phyloP scores from a whole-genome alignment of 228 moss, liverwort and hornwort species.

The Sphagnum fallax region DNA sequence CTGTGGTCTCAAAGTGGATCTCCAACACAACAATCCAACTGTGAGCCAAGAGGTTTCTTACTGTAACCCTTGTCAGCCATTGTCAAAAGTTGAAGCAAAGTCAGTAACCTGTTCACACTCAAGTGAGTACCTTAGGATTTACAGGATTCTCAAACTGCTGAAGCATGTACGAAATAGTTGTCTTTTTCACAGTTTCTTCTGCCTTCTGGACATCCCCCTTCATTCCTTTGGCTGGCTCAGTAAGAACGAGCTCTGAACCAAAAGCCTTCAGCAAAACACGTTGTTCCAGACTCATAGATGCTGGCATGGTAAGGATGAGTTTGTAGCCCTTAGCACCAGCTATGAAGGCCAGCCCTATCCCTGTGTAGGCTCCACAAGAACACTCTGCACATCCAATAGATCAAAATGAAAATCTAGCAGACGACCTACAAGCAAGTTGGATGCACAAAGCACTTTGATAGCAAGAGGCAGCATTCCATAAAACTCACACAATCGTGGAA shows the following conservation, averaged over 20 bases:
- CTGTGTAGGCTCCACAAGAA: conserved; percentile 96
- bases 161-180: conserved; percentile 87
- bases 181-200: conserved; percentile 86
- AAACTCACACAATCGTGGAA: too few relatives aligned
- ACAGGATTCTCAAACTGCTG: conserved; percentile 99
- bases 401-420: too few relatives aligned
- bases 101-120: background rate
- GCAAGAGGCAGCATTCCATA: too few relatives aligned
- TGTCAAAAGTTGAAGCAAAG: background rate
- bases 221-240: conserved; percentile 98
- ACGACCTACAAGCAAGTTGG: too few relatives aligned
- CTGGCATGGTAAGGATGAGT: conserved; percentile 97
- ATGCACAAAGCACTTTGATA: too few relatives aligned
- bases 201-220: conserved; percentile 98
- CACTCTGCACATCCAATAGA: conserved; percentile 41
- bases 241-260: conserved; percentile 87
- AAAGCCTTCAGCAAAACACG: conserved; percentile 93
- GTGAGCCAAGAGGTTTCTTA: background rate
- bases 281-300: conserved; percentile 98
- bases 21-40: conserved; percentile 8
- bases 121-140: conserved; percentile 69
- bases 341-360: conserved; percentile 96
- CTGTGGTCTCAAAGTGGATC: conserved; percentile 98
- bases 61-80: background rate
- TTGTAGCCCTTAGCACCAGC: conserved; percentile 96